These are phyloP conservation scores for Microdochium trichocladiopsis DNA, from an alignment of 2,329 filamentous ascomycete species.

Conservation along the genomic window DNA sequence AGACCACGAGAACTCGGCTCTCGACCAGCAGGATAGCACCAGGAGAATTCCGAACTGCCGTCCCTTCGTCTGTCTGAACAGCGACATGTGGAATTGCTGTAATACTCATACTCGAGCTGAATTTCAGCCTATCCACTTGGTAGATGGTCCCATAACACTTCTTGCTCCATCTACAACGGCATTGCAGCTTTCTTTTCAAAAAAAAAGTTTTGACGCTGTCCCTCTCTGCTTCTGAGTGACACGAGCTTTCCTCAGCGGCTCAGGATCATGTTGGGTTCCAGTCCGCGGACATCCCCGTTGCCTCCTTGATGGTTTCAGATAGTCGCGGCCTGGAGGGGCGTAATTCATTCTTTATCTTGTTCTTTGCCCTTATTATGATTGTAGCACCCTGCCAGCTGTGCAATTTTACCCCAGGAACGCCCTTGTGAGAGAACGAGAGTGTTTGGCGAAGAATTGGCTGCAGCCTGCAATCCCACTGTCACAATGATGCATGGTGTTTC, in stretches of 20 bases:
- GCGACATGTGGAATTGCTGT: not conserved
- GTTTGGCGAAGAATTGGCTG: not conserved
- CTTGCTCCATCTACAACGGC: not conserved
- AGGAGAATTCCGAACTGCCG: not conserved
- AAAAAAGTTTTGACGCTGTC: not conserved
- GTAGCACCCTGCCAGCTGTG: not conserved
- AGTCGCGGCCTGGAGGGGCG: not conserved
- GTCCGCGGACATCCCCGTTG: not conserved
- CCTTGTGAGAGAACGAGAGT: not conserved
- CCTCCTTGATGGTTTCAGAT: not conserved
- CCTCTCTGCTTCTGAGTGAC: not conserved
- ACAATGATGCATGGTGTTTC: not conserved
- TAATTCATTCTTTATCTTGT: not conserved
- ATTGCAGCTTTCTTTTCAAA: not conserved
- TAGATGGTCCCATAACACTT: not conserved
- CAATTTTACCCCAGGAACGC: not conserved
- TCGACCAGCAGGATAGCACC: not conserved
- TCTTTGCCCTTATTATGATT: too few relatives aligned
- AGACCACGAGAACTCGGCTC: not conserved
- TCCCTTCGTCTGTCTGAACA: not conserved
- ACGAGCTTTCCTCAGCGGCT: not conserved
- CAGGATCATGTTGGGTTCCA: not conserved
- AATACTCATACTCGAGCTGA: not conserved
- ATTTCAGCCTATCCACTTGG: not conserved
- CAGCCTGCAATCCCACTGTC: not conserved